Base-by-base conservation (phyloP, 2,329 filamentous ascomycete genomes). In the Ceratocystis alfenasii region DNA sequence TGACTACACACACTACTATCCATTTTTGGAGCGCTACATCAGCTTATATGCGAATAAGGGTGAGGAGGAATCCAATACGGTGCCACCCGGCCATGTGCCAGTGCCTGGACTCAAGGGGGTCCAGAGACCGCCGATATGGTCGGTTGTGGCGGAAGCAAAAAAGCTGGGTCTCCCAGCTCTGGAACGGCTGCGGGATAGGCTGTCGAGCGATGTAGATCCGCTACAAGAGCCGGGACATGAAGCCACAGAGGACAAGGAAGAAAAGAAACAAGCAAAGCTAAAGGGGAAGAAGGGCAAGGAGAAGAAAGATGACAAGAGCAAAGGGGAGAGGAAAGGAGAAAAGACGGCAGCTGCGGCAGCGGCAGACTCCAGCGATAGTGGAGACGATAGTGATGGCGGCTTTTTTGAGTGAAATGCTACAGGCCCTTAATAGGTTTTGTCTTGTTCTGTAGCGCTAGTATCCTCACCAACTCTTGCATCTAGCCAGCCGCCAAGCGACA, bases 1-100 rank as follows among this genome's bases (percentile, higher is more conserved):
- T 69, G 85, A 89, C 70, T 94, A 94, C 72, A 84, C 88, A 1
- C 80, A 83, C 64, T 87, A 86, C 74, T 88, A 83, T 69, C 89
- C 89, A 1, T 82, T 88, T 57, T 78, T 86, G 71, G 84, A 89
- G 73, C 78, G 81, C 25, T 94, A 94, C 74, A 79, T 88, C 69
- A 84, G 83, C 70, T 73, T 87, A 17, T 87, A 86, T 70, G 77
- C 81, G 69, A 70, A 70, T 63, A 76, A 76, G 2, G 76, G 74
- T 17, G 75, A 76, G 53, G 71, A 73, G 3, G 77, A 76, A 5
- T 69, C 69, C 6, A 75, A 73, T 3, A 72, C 75, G 10, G 76
- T 77, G 25, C 73, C 77, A 2, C 72, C 83, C 17, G 75, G 75
- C n/a, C 73, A 76, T 4, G 76, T 79, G 67, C 66, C 66, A 3